Conservation (phyloP, 129 eudicot genomes). For the Glebionis coronaria region DNA sequence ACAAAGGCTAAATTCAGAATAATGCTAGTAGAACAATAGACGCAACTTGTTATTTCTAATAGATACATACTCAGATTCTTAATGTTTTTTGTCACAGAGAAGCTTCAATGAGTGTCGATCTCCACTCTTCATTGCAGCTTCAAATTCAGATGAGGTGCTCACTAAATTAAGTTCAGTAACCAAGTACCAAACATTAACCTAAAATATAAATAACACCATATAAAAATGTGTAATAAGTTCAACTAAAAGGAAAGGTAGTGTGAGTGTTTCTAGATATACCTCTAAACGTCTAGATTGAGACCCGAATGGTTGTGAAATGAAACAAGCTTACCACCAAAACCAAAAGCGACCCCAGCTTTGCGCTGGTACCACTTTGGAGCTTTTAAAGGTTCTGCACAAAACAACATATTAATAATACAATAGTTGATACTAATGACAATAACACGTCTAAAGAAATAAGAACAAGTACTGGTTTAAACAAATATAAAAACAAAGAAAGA, state of each 20-base stretch:
- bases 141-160: too few relatives aligned
- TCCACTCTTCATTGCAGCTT: constrained; percentile 82
- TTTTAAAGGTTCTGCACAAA: constrained; percentile 55
- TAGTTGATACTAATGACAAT: background rate
- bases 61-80: constrained; percentile 81
- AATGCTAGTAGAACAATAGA: background rate
- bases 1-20: constrained; percentile 20
- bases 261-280: constrained; percentile 37
- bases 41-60: constrained; percentile 1
- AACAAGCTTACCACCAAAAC: too few relatives aligned
- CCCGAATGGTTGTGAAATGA: constrained; percentile 64
- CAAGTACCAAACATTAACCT: constrained; percentile 66
- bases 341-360: too few relatives aligned
- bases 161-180: constrained; percentile 66
- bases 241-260: constrained; percentile 6
- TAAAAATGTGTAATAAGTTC: background rate
- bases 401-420: constrained; percentile 6
- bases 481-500: too few relatives aligned
- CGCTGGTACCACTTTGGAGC: too few relatives aligned
- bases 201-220: constrained; percentile 11
- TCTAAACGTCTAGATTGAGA: constrained; percentile 57
- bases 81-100: constrained; percentile 68
- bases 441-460: background rate
- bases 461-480: too few relatives aligned
- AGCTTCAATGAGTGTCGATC: constrained; percentile 72